A percentile compares a stretch with the other conserved stretches of the same genome.
phyloP scores from a whole-genome alignment of 768 basidiomycete species.

The Tulasnella sp. region DNA sequence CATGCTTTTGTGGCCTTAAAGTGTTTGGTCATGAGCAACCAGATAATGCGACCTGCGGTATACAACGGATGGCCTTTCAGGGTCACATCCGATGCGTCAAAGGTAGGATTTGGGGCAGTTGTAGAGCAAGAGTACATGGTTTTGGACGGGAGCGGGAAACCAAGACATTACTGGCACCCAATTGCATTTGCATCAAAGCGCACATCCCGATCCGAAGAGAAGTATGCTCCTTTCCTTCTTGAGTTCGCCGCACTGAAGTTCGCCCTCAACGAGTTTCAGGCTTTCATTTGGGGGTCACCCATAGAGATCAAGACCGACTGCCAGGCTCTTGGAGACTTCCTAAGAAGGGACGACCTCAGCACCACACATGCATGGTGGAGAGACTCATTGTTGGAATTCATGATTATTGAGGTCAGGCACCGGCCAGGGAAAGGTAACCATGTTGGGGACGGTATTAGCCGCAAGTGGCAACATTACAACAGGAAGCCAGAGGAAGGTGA shows the following conservation, averaged over 20 bases:
- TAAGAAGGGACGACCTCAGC: constrained; percentile 23
- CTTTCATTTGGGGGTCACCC: constrained; percentile 3
- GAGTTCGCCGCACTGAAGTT: constrained; percentile 31
- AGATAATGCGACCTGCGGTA: constrained; percentile 23
- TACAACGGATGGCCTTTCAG: constrained; percentile 29
- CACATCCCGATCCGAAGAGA: constrained; percentile 24
- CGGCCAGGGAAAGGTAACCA: constrained; percentile 19
- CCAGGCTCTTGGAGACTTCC: constrained; percentile 25
- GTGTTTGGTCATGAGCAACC: constrained; percentile 23
- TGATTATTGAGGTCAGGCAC: constrained; percentile 21
- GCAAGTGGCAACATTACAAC: constrained; percentile 14
- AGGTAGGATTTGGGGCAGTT: constrained; percentile 26
- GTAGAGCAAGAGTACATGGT: constrained; percentile 22
- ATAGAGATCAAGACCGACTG: constrained; percentile 30
- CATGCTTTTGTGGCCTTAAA: constrained; percentile 26
- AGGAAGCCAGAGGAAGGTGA: constrained; percentile 13
- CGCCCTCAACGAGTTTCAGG: constrained; percentile 21
- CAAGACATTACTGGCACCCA: constrained; percentile 20
- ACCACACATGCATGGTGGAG: constrained; percentile 27
- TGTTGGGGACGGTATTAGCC: constrained; percentile 22
- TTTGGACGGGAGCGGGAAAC: constrained; percentile 18
- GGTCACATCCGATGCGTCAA: constrained; percentile 27
- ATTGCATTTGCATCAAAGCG: constrained; percentile 28
- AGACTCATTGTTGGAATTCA: constrained; percentile 24
- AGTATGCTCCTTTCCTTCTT: constrained; percentile 26